Evolutionary conservation across 2,329 filamentous ascomycete genomes (phyloP).

Genomic region (Elsinoe perseae): DNA sequence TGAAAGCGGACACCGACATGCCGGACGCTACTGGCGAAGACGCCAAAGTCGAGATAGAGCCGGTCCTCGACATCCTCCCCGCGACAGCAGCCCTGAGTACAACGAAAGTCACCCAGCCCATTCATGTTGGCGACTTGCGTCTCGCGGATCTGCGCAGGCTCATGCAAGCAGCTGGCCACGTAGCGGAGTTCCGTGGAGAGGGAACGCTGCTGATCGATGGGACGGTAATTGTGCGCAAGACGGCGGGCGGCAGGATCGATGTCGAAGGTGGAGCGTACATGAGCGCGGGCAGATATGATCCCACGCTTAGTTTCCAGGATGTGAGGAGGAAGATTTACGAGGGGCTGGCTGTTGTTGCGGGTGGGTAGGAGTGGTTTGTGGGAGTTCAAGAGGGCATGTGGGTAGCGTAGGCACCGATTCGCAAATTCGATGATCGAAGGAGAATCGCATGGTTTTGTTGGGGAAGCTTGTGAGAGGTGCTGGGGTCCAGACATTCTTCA

Average conservation of each 20-base stretch:
- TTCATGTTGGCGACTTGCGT: conserved; percentile 89
- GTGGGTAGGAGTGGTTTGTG: conserved; percentile 41
- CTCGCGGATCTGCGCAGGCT: conserved; percentile 79
- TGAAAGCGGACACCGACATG: conserved; percentile 42
- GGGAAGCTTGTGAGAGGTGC: neutral
- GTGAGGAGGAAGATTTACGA: conserved; percentile 91
- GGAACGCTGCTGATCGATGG: conserved; percentile 86
- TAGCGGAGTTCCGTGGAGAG: conserved; percentile 87
- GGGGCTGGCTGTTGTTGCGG: conserved; percentile 81
- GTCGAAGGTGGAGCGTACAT: conserved; percentile 66
- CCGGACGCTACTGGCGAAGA: conserved; percentile 14
- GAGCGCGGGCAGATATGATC: conserved; percentile 25
- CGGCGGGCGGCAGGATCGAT: conserved; percentile 76
- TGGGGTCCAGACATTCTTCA: conserved; percentile 6
- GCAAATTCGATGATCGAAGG: neutral
- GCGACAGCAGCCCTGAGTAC: conserved; percentile 51
- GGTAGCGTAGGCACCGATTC: neutral
- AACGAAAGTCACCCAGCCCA: conserved; percentile 70
- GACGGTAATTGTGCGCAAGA: conserved; percentile 80
- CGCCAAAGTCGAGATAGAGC: conserved; percentile 24
- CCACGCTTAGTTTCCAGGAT: conserved; percentile 61
- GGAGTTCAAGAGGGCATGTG: neutral
- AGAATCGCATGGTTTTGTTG: neutral
- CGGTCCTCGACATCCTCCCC: conserved; percentile 53
- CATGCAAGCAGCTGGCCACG: conserved; percentile 74